These are phyloP conservation scores for Neckera pumila DNA, from an alignment of 225 moss, liverwort and hornwort species.

Conservation along the genomic window DNA sequence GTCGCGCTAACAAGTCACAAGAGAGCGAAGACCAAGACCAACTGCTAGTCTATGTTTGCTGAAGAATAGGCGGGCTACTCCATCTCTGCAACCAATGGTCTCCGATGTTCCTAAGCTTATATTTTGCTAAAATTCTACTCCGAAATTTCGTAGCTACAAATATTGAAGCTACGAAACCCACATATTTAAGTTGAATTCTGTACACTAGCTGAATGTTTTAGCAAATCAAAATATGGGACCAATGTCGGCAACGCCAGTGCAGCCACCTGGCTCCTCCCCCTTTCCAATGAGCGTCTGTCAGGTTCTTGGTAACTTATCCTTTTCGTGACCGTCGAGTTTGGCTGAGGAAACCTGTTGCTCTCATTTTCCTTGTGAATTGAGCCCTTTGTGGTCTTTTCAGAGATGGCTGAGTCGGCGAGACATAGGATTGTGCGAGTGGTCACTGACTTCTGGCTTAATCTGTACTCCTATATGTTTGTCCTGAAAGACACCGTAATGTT, in stretches of 20 bases:
- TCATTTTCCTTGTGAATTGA: neutral
- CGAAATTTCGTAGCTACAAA: neutral
- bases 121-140: neutral
- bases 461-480: conserved; percentile 37
- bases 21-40: neutral
- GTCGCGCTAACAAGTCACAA: neutral
- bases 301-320: neutral
- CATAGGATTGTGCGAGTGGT: neutral
- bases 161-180: neutral
- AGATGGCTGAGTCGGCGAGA: neutral
- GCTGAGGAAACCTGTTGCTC: neutral
- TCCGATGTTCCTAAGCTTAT: neutral
- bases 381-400: neutral
- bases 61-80: neutral
- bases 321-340: neutral
- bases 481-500: neutral
- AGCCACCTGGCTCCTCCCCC: conserved; percentile 5
- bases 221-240: neutral
- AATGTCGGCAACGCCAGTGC: neutral
- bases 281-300: neutral
- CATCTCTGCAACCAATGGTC: neutral
- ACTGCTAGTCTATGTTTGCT: neutral
- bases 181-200: neutral
- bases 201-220: neutral
- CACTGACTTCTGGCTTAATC: conserved; percentile 9